Evolutionary conservation across 495 filamentous ascomycete species (phyloP).

Genomic region (Ramalina peruviana): DNA sequence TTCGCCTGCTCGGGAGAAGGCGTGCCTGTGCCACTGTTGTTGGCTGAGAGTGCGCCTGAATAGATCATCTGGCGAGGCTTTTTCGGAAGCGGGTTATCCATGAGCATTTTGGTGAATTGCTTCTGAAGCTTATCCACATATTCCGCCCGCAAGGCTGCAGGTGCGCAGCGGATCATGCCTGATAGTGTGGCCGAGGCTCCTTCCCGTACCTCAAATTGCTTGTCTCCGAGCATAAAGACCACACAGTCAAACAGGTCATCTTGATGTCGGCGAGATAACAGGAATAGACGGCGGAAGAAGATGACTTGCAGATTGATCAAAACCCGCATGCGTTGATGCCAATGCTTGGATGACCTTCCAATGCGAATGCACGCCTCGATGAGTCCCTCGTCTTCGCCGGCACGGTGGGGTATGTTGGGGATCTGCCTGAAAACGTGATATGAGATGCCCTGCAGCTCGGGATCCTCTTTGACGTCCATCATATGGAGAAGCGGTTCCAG

Average conservation of each 20-base stretch:
- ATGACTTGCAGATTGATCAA: conserved; percentile 99
- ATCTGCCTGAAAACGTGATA: conserved; percentile 97
- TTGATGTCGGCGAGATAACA: conserved; percentile 66
- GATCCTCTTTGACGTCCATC: conserved; percentile 99
- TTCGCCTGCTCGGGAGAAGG: conserved; percentile 76
- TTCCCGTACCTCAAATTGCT: conserved; percentile 88
- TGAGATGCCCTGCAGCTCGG: conserved; percentile 82
- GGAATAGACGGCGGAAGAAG: conserved; percentile 93
- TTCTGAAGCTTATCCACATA: conserved; percentile 61
- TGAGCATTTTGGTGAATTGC: conserved; percentile 64
- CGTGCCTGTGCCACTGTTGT: conserved; percentile 47
- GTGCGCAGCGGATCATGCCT: conserved; percentile 98
- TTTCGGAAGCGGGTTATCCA: conserved; percentile 76
- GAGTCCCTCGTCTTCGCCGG: conserved; percentile 71
- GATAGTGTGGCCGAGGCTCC: conserved; percentile 83
- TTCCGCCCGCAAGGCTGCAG: conserved; percentile 57
- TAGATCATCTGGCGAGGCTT: conserved; percentile 30
- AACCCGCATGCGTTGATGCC: conserved; percentile 94
- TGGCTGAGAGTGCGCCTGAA: conserved; percentile 16
- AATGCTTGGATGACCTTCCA: conserved; percentile 71
- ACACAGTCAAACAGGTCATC: conserved; percentile 78
- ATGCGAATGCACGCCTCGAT: conserved; percentile 78
- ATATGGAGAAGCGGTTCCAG: conserved; percentile 90
- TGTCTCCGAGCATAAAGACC: conserved; percentile 81
- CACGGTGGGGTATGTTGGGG: conserved; percentile 86